A percentile compares a stretch with the other conserved stretches of the same genome.
Conservation (phyloP, 208 protist genomes). For the Kentomonas sorsogonicus region DNA sequence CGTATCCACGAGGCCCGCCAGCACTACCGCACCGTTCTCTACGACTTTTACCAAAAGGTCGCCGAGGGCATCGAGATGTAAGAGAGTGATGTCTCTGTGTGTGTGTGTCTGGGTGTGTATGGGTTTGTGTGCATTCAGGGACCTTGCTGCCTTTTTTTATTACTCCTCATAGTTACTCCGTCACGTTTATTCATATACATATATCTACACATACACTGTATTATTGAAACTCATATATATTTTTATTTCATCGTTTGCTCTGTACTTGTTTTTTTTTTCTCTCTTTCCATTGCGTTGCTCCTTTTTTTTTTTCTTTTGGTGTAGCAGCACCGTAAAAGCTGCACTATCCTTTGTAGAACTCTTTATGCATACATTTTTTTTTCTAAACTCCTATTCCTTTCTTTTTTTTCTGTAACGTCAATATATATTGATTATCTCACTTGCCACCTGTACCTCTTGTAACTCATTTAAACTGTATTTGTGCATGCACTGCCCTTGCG, state of each 20-base stretch:
- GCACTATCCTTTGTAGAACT: neutral
- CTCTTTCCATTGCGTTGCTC: neutral
- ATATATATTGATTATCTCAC: neutral
- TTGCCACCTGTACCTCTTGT: neutral
- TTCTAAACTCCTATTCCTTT: constrained; percentile 5
- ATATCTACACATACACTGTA: neutral
- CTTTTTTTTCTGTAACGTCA: constrained; percentile 4
- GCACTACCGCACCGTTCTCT: constrained; percentile 78
- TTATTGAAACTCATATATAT: no score
- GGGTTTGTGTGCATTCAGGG: neutral
- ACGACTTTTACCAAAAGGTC: constrained; percentile 78
- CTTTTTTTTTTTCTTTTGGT: constrained; percentile 11
- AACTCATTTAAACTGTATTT: neutral
- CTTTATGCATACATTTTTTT: neutral
- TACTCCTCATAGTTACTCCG: neutral
- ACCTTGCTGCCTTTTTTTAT: neutral
- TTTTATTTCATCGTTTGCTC: neutral
- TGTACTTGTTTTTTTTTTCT: neutral
- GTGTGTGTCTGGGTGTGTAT: no score
- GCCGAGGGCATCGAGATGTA: constrained; percentile 80
- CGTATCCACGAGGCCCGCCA: constrained; percentile 72
- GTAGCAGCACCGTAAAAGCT: no score
- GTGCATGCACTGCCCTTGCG: neutral
- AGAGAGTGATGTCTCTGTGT: neutral
- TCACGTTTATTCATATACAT: neutral